Base-by-base conservation (phyloP, 1,139 yeast species). In the Casaregolazyma lundiana region DNA sequence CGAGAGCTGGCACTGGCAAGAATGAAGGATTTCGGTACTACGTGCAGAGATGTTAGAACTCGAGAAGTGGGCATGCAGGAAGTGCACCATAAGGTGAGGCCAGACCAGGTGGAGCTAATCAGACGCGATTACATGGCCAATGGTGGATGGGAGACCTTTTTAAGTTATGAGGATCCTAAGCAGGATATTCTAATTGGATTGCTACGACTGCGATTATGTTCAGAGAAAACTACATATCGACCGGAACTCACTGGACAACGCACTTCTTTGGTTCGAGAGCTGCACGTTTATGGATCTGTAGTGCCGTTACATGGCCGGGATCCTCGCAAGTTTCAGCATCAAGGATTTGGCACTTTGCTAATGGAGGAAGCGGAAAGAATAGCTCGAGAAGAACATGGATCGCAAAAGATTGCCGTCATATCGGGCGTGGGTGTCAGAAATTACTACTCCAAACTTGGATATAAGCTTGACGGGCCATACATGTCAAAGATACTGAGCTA, bases 331-430 rank as follows among this genome's bases (percentile, higher is more conserved):
- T 92, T 92, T 71, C 99, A 92, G 71, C 99, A 92, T 72, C 98
- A 94, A 74, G 99, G 99, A 16, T 92, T 92, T 64, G 99, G 99
- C 52, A 90, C 98, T 2, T 73, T 92, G 59, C 70, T 92, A 48
- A 92, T 92, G 98, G 98, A 94, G 67, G 98, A 92, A 66, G 98
- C 98, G 2, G 97, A 89, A 58, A 76, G 97, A 57, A 92, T 92
- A 49, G 95, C 99, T 1, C 76, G 81, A 47, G 96, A 90, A 61
- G 99, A 92, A 65, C 99, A 92, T 64, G 96, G 97, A 0, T 84
- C 95, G 9, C 73, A 76, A 46, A 94, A 94, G 70, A 84, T 92
- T 34, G 81, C 95, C 64, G 98, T 92, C 47, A 92, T 92, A 57
- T 83, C 95, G 35, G 99, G 99, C 53, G 97, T 92, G 36, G 99